Conservation (phyloP, 768 basidiomycete genomes). For the Boletus vermiculosoides region DNA sequence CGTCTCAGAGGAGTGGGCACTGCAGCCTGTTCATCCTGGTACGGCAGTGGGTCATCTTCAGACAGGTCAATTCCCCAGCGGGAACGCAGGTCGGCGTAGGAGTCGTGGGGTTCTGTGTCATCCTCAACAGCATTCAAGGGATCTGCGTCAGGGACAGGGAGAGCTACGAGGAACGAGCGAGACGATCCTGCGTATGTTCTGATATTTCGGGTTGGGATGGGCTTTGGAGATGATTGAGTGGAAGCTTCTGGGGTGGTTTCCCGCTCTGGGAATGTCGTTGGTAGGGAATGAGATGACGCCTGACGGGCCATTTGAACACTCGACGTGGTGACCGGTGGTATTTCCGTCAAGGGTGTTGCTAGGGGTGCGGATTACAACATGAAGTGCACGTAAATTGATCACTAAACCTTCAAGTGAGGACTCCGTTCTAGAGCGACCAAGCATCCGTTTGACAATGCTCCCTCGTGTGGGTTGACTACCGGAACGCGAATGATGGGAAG, state of each 20-base stretch:
- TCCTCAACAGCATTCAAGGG: slow-evolving; percentile 41
- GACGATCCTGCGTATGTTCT: slow-evolving; percentile 75
- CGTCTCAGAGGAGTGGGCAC: slow-evolving; percentile 12
- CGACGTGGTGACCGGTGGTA: not conserved
- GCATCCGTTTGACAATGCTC: slow-evolving; percentile 66
- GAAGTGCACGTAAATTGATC: not conserved
- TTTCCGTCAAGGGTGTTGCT: slow-evolving; percentile 3
- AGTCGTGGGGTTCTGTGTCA: slow-evolving; percentile 58
- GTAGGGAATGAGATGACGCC: slow-evolving; percentile 23
- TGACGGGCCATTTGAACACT: slow-evolving; percentile 17
- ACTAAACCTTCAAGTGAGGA: slow-evolving; percentile 40
- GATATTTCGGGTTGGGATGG: slow-evolving; percentile 37
- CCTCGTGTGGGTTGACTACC: slow-evolving; percentile 36
- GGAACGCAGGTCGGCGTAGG: slow-evolving; percentile 69
- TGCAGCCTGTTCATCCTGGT: slow-evolving; percentile 9
- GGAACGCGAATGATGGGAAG: slow-evolving; percentile 23
- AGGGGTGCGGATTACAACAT: not conserved
- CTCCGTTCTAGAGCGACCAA: slow-evolving; percentile 65
- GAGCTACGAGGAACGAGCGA: slow-evolving; percentile 73
- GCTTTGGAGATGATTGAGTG: slow-evolving; percentile 26
- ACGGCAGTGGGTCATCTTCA: slow-evolving; percentile 62
- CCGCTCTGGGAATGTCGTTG: slow-evolving; percentile 22
- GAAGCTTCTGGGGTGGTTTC: slow-evolving; percentile 26
- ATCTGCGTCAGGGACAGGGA: slow-evolving; percentile 41
- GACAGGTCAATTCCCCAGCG: slow-evolving; percentile 82